Conservation (phyloP, 495 filamentous ascomycete genomes). For the Aspergillus egyptiacus region DNA sequence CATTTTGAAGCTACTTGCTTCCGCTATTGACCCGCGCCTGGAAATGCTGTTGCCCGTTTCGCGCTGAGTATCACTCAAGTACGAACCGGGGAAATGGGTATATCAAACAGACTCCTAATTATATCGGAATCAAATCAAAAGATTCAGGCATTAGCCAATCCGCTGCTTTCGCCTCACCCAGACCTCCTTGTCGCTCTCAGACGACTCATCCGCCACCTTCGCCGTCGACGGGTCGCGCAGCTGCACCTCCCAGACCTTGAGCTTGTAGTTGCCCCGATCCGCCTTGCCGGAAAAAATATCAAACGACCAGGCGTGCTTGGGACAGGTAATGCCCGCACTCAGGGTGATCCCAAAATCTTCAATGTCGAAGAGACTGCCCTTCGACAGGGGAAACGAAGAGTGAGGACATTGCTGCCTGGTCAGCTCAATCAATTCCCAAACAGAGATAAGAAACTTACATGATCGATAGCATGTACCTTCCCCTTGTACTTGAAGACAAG, state of each 20-base stretch:
- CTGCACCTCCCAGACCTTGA: conserved; percentile 55
- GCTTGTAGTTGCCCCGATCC: conserved; percentile 52
- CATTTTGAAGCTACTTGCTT: no score
- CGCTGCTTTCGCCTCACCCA: conserved; percentile 46
- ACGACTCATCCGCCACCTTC: background rate
- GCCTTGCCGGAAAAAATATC: conserved; percentile 50
- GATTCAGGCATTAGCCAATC: conserved; percentile 21
- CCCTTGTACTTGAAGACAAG: conserved; percentile 53
- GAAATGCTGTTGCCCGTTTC: no score
- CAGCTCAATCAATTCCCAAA: background rate
- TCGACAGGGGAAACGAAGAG: conserved; percentile 51
- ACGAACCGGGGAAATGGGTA: no score
- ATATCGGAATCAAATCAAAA: background rate
- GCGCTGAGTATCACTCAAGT: no score
- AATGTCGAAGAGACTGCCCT: conserved; percentile 54
- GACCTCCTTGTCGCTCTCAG: conserved; percentile 41
- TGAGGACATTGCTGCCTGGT: conserved; percentile 53
- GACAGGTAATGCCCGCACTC: conserved; percentile 49
- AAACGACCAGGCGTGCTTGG: conserved; percentile 58
- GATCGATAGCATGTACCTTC: conserved; percentile 54
- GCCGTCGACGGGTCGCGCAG: conserved; percentile 32
- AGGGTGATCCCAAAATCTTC: conserved; percentile 52
- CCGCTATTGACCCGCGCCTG: no score
- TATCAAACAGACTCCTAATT: no score
- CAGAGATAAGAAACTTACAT: conserved; percentile 38